Evolutionary conservation across 768 basidiomycete genomes (phyloP).

Genomic region (Rhizopogon sp.): DNA sequence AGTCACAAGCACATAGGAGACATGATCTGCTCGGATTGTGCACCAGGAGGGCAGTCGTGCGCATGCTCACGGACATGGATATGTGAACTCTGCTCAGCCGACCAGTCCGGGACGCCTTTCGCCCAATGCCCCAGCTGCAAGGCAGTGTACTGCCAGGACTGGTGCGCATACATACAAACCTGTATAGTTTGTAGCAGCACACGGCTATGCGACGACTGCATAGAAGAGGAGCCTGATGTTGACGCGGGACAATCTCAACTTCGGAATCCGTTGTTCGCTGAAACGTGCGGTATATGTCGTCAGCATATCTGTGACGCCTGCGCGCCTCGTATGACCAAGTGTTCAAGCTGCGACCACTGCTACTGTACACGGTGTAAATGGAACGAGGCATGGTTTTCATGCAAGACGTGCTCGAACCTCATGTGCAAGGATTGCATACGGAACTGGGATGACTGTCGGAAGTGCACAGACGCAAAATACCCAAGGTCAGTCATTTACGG

Average conservation of each 20-base stretch:
- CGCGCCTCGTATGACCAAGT: not conserved
- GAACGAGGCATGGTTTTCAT: not conserved
- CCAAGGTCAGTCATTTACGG: not conserved
- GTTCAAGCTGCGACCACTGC: not conserved
- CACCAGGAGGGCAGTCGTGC: not conserved
- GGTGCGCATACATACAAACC: not conserved
- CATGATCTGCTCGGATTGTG: not conserved
- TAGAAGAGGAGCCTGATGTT: not conserved
- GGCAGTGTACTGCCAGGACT: not conserved
- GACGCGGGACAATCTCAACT: not conserved
- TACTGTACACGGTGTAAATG: not conserved
- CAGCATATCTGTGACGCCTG: not conserved
- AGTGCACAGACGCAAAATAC: not conserved
- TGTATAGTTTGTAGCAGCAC: not conserved
- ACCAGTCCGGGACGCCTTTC: not conserved
- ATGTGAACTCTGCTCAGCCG: not conserved
- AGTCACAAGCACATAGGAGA: not conserved
- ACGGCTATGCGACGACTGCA: not conserved
- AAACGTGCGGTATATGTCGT: not conserved
- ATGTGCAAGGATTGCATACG: constrained; percentile 1
- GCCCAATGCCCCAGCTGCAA: not conserved
- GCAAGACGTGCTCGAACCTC: not conserved
- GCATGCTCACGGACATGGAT: constrained; percentile 1
- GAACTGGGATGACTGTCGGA: not conserved
- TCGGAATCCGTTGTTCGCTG: not conserved